Evolutionary conservation across 495 filamentous ascomycete genomes (phyloP).

Genomic region (Staphylotrichum tortipilum): DNA sequence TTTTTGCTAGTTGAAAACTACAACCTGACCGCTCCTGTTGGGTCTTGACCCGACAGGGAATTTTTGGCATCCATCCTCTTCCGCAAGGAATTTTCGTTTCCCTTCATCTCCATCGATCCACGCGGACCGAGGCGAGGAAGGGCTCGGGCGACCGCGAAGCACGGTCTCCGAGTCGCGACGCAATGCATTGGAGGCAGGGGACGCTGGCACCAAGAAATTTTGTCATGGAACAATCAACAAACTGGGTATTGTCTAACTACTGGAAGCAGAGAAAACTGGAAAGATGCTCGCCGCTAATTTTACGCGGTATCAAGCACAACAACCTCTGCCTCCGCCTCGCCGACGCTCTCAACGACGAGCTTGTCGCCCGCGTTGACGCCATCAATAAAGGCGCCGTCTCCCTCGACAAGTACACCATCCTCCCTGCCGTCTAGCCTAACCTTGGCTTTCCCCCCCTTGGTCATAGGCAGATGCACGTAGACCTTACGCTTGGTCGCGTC

Average conservation of each 20-base stretch:
- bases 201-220: too few species aligned
- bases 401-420: slow-evolving; percentile 54
- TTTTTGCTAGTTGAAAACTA: slow-evolving; percentile 56
- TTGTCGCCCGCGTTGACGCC: slow-evolving; percentile 47
- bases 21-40: slow-evolving; percentile 39
- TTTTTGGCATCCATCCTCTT: slow-evolving; percentile 28
- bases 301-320: slow-evolving; percentile 52
- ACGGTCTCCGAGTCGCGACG: too few species aligned
- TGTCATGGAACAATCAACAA: too few species aligned
- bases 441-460: slow-evolving; percentile 58
- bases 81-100: slow-evolving; percentile 5
- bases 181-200: too few species aligned
- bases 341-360: slow-evolving; percentile 53
- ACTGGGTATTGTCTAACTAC: too few species aligned
- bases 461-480: slow-evolving; percentile 70
- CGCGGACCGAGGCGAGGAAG: slow-evolving; percentile 20
- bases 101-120: slow-evolving; percentile 18
- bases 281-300: too few species aligned
- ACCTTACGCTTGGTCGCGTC: slow-evolving; percentile 55
- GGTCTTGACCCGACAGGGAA: slow-evolving; percentile 23
- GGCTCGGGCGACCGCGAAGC: background rate
- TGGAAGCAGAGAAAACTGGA: too few species aligned
- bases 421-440: slow-evolving; percentile 55
- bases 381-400: slow-evolving; percentile 67
- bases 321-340: slow-evolving; percentile 59